These are phyloP conservation scores for Fusarium temperatum DNA, from an alignment of 2,329 filamentous ascomycete genomes.

Conservation along the genomic window DNA sequence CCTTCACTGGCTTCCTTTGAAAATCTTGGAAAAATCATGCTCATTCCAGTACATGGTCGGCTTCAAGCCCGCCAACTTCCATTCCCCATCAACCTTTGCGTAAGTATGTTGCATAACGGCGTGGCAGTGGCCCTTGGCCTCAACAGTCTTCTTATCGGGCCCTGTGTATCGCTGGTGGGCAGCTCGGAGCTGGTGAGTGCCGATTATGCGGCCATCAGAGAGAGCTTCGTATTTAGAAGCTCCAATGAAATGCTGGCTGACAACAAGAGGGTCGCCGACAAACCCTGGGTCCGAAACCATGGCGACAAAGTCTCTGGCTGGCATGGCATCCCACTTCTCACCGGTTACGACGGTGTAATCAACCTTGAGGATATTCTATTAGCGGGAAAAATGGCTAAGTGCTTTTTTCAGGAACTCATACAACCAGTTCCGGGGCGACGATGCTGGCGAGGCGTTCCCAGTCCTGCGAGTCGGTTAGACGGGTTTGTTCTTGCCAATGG, in stretches of 20 bases:
- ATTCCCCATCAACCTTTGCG: not conserved
- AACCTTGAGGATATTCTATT: not conserved
- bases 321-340: not conserved
- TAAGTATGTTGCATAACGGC: slow-evolving; percentile 8
- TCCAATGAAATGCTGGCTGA: slow-evolving; percentile 3
- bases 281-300: not conserved
- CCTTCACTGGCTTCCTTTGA: not conserved
- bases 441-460: not conserved
- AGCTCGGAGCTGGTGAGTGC: not conserved
- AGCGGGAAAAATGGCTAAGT: not conserved
- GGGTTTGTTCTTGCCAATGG: too few species aligned
- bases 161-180: slow-evolving; percentile 8
- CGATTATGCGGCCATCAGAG: not conserved
- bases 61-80: slow-evolving; percentile 3
- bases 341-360: not conserved
- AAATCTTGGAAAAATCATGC: not conserved
- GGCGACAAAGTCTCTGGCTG: not conserved
- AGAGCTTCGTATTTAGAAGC: not conserved
- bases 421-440: not conserved
- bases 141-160: not conserved
- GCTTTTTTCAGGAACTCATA: not conserved
- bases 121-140: slow-evolving; percentile 2
- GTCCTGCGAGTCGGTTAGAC: not conserved
- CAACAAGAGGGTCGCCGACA: not conserved
- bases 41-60: slow-evolving; percentile 3